phyloP scores from a whole-genome alignment of 306 rosid species.

The Trifolium repens region DNA sequence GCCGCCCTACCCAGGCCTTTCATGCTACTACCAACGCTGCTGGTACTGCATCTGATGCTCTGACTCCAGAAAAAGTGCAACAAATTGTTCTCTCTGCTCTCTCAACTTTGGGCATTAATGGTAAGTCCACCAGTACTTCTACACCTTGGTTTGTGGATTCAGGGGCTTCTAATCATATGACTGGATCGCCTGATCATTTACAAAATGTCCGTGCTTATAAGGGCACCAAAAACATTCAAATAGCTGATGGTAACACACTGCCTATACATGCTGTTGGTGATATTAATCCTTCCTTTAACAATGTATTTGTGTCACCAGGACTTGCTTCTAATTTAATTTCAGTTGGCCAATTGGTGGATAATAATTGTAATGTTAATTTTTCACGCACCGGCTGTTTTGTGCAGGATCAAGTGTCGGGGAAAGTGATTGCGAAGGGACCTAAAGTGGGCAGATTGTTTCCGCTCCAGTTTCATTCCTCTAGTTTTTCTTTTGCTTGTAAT shows the following conservation, averaged over 20 bases:
- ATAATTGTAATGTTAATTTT: neutral
- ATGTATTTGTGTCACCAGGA: neutral
- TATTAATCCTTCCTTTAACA: neutral
- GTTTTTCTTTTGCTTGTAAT: neutral
- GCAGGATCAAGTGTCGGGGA: neutral
- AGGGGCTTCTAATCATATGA: constrained; percentile 4
- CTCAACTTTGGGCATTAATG: neutral
- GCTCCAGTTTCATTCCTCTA: neutral
- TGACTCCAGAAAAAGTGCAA: neutral
- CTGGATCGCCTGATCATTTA: neutral
- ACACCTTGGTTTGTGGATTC: neutral
- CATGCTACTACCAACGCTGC: neutral
- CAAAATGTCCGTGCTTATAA: neutral
- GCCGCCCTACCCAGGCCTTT: neutral
- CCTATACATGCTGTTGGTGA: neutral
- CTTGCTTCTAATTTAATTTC: neutral
- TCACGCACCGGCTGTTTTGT: neutral
- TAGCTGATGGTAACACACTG: neutral
- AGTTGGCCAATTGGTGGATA: neutral
- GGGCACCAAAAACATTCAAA: neutral
- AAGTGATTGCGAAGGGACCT: neutral
- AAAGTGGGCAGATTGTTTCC: neutral
- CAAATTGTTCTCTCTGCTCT: neutral
- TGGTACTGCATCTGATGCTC: neutral
- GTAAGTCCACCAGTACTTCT: neutral